Conservation (phyloP, 164 flowering plant species). For the Nelumbo lutea region DNA sequence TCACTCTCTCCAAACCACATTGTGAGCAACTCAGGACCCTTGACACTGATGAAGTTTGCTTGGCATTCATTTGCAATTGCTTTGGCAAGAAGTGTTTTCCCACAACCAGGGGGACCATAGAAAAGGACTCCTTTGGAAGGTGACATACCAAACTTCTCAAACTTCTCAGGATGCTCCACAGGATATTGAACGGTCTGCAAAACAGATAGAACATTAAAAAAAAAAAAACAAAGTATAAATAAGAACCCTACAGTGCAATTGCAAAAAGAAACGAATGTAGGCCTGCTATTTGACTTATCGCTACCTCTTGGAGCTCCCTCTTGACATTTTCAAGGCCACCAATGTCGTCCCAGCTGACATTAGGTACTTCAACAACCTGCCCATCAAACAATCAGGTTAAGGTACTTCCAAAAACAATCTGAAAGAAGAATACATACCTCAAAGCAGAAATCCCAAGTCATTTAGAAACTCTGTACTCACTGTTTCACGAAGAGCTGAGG, state of each 20-base stretch:
- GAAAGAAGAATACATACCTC: no score
- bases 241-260: no score
- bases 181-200: constrained; percentile 86
- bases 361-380: no score
- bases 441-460: no score
- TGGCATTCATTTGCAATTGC: constrained; percentile 92
- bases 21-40: constrained; percentile 88
- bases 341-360: no score
- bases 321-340: no score
- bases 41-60: constrained; percentile 81
- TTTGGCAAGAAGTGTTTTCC: constrained; percentile 79
- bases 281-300: no score
- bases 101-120: constrained; percentile 96
- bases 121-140: constrained; percentile 92
- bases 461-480: no score
- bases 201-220: neutral
- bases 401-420: no score
- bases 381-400: no score
- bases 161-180: constrained; percentile 94
- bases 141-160: constrained; percentile 91
- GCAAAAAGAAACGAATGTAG: neutral
- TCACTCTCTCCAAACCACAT: constrained; percentile 98
- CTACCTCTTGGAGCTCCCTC: no score
- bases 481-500: no score
- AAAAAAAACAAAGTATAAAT: neutral